Evolutionary conservation across 306 rosid species (phyloP), one percentile per base, ranked within the genome.

Genomic region (Heteromeles arbutifolia): DNA sequence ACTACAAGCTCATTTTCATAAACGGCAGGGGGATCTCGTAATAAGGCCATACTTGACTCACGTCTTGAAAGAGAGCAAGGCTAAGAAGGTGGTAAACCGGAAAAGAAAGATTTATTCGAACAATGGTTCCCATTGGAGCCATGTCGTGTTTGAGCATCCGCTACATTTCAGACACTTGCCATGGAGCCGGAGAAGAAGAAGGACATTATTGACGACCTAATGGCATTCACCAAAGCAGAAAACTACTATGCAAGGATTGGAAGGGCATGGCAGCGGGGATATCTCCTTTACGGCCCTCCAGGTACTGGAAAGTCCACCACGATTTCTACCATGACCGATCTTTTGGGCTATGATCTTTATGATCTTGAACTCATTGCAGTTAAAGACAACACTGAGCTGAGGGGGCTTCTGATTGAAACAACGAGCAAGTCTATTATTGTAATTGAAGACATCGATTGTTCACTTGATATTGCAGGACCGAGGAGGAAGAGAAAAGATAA

Each of bases 291-390:
- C 79, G 96, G 98, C 2, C 96, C 98, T 5, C 92, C 94, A 9
- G 98, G 98, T 24, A 92, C 96, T 10, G 94, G 96, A 1, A 92
- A 92, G 29, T 92, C 98, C 37, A 90, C 94, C 2, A 90, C 83
- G 96, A 86, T 92, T 64, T 91, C 91, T 14, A 91, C 96, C 11
- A 92, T 92, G 96, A 96, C 96, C 7, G 90, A 92, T 45, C 59
- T 86, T 17, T 78, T 91, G n/a, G 71, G 81, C 12, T 91, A 91
- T 72, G 94, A 91, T 81, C n/a, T 91, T 43, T 91, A 91, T 81
- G 97, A 91, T 65, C 82, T 89, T 7, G 94, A 91, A 48, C 39
- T 91, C 31, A 91, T 94, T 34, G 82, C 90, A 15, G 92, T 89
- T 63, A 91, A 79, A 84, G 89, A 87, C 73, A 91, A 91, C 80